Percentiles rank a stretch among this genome's conserved stretches.
phyloP scores from a whole-genome alignment of 73 alveolate species.

The Blepharisma japonicum region DNA sequence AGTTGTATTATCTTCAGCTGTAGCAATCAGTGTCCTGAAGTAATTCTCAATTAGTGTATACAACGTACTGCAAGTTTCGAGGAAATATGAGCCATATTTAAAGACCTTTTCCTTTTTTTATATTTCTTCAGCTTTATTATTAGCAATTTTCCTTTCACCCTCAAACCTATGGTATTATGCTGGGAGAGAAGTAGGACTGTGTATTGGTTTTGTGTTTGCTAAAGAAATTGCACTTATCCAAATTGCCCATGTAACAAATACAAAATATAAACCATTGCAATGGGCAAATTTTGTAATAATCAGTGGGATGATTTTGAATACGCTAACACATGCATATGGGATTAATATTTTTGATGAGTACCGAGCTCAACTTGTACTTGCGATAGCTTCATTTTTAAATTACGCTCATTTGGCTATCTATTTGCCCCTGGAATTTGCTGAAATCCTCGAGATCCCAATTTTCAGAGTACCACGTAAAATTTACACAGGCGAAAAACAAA shows the following conservation, averaged over 20 bases:
- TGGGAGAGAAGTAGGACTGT: slow-evolving; percentile 13
- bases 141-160: background rate
- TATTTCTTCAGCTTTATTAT: background rate
- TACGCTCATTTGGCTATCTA: slow-evolving; percentile 24
- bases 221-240: background rate
- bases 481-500: too few relatives aligned
- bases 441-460: background rate
- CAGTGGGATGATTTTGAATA: slow-evolving; percentile 2
- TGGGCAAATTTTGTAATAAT: slow-evolving; percentile 11
- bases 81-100: background rate
- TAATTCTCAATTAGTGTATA: slow-evolving; percentile 1
- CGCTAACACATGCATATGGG: slow-evolving; percentile 8
- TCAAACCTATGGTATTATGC: background rate
- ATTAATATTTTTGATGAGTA: slow-evolving; percentile 4
- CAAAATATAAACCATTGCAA: background rate
- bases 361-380: background rate
- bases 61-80: background rate
- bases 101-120: background rate
- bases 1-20: background rate
- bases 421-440: background rate
- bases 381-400: background rate
- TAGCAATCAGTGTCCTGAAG: background rate
- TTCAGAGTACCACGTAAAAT: background rate
- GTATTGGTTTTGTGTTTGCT: slow-evolving; percentile 14
- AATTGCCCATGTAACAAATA: background rate